Percentiles rank a stretch among this genome's conserved stretches.
These are phyloP conservation scores for Tulasnella calospora DNA, from an alignment of 768 basidiomycete genomes.

Conservation along the genomic window DNA sequence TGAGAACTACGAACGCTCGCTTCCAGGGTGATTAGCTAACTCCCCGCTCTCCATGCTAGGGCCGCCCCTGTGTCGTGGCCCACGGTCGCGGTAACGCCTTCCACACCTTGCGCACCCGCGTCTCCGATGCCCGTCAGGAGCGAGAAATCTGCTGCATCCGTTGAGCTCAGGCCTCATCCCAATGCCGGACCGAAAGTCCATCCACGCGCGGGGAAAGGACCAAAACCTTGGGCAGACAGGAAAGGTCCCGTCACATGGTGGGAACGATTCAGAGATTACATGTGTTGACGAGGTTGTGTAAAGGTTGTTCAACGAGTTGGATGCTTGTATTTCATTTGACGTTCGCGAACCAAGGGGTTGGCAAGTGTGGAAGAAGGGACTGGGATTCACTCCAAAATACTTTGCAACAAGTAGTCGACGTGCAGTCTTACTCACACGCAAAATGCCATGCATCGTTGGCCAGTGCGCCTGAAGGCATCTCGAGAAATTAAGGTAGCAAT, in stretches of 20 bases:
- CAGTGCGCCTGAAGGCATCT: too few relatives aligned
- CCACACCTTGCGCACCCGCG: neutral
- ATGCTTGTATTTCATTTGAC: neutral
- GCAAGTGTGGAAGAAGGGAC: neutral
- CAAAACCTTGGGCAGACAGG: slow-evolving; percentile 18
- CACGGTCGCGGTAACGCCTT: neutral
- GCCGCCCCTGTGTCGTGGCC: neutral
- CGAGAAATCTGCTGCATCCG: neutral
- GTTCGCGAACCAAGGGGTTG: neutral
- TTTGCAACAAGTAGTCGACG: too few relatives aligned
- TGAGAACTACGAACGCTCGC: neutral
- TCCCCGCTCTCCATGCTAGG: neutral
- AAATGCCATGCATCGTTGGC: too few relatives aligned
- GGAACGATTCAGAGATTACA: slow-evolving; percentile 24
- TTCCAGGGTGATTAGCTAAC: neutral
- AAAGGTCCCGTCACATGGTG: slow-evolving; percentile 25
- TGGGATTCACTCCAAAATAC: too few relatives aligned
- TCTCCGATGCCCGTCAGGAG: neutral
- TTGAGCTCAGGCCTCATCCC: slow-evolving; percentile 5
- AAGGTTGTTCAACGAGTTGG: neutral
- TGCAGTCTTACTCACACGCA: too few relatives aligned
- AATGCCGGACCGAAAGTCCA: slow-evolving; percentile 13
- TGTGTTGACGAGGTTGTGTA: slow-evolving; percentile 2
- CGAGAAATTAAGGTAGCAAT: too few relatives aligned
- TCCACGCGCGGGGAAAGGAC: slow-evolving; percentile 10